Base-by-base conservation (phyloP, 2,329 filamentous ascomycete species). In the Metarhizium sp. region DNA sequence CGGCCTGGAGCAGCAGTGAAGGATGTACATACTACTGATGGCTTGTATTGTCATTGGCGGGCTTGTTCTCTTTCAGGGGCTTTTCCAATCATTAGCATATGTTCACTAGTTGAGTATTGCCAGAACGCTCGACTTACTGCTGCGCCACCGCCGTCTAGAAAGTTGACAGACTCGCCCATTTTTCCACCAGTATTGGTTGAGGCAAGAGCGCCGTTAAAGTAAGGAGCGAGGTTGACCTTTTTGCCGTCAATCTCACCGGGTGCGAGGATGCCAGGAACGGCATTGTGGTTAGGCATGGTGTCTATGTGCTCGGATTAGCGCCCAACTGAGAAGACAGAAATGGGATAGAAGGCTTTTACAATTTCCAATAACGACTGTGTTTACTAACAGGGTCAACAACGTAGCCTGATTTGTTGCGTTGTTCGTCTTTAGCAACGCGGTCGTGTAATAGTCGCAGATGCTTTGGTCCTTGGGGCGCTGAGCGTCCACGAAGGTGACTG, bases 361-460 rank as follows among this genome's bases (percentile, higher is more conserved):
- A 67, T 82, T 83, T n/a, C 82, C 82, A 60, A 84, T 81, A 58
- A 85, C 79, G 20, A 78, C 82, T 6, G 80, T 84, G 68, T 85
- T 85, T 62, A 85, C 80, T 4, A 85, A 66, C 1, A 80, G 69
- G 2, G 76, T 81, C 62, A 85, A 61, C 2, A 85, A 70, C 1
- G 73, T 77, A 54, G 73, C 69, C 66, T 86, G 81, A 65, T 82
- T 84, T 34, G 71, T 74, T 18, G 78, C 78, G 42, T 77, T 84
- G 71, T 84, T 85, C 43, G 81, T 72, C 66, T 74, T 78, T 54
- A 84, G 71, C 11, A 84, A 66, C n/a, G 77, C 76, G 3, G 73
- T 80, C 38, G 81, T 84, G 69, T 85, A 85, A 68, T 83, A 82
- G 70, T 85, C 81, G 68, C 82, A 85, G 61, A 85, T 78, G 57